These are phyloP conservation scores for Chalaropsis thielavioides DNA, from an alignment of 2,329 filamentous ascomycete genomes.

Conservation along the genomic window DNA sequence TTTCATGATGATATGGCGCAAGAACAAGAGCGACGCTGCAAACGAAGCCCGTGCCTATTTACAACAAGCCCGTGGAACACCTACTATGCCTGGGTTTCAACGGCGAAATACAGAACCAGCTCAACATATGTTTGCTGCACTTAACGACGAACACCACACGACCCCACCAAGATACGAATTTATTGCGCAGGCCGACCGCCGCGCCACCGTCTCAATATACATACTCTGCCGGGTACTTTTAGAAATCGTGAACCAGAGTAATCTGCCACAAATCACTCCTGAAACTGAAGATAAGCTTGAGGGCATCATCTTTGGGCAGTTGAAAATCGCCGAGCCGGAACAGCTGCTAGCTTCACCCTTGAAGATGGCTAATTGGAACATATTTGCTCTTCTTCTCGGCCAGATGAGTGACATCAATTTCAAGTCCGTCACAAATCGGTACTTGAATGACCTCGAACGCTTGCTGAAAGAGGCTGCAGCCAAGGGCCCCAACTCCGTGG, in stretches of 20 bases:
- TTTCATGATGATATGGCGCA: conserved; percentile 95
- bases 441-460: conserved; percentile 63
- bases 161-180: conserved; percentile 33
- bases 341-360: conserved; percentile 63
- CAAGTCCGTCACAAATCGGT: conserved; percentile 64
- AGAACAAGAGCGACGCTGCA: conserved; percentile 83
- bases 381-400: conserved; percentile 86
- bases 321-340: conserved; percentile 77
- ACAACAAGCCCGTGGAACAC: conserved; percentile 35
- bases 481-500: conserved; percentile 46
- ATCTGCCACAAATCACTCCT: conserved; percentile 61
- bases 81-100: conserved; percentile 37
- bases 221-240: conserved; percentile 86
- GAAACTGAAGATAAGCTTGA: conserved; percentile 93
- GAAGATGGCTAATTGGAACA: conserved; percentile 86
- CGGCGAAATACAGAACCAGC: conserved; percentile 61
- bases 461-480: conserved; percentile 61
- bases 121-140: conserved; percentile 26
- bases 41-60: conserved; percentile 48
- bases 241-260: conserved; percentile 87
- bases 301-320: conserved; percentile 89
- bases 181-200: conserved; percentile 67
- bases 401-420: conserved; percentile 94
- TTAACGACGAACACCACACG: conserved; percentile 33
- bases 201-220: conserved; percentile 89